A percentile compares a stretch with the other conserved stretches of the same genome.
These are phyloP conservation scores for Geopyxis carbonaria DNA, from an alignment of 495 filamentous ascomycete species.

Conservation along the genomic window DNA sequence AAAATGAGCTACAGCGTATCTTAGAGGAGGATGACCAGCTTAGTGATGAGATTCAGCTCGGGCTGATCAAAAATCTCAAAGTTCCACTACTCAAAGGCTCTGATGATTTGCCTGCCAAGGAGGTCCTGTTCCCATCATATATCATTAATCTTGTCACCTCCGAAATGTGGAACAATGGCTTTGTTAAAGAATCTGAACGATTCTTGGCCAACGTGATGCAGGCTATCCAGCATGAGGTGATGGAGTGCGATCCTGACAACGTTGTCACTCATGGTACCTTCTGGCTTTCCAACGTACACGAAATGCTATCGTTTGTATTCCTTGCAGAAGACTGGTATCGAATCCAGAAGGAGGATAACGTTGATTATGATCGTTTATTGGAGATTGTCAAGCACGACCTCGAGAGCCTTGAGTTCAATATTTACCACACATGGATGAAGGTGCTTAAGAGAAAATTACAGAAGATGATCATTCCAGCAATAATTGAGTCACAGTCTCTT, in stretches of 20 bases:
- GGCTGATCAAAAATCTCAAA: slow-evolving; percentile 88
- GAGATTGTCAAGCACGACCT: slow-evolving; percentile 99
- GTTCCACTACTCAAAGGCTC: slow-evolving; percentile 71
- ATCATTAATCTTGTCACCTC: slow-evolving; percentile 98
- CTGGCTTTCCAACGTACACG: slow-evolving; percentile 98
- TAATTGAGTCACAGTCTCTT: slow-evolving; percentile 96
- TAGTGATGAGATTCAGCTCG: slow-evolving; percentile 91
- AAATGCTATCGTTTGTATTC: slow-evolving; percentile 99
- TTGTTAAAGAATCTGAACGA: slow-evolving; percentile 97
- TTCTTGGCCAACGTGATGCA: slow-evolving; percentile 99
- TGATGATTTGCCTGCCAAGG: slow-evolving; percentile 87
- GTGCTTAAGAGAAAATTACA: slow-evolving; percentile 95
- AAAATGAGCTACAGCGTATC: slow-evolving; percentile 81
- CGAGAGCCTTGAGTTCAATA: slow-evolving; percentile 98
- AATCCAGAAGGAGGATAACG: slow-evolving; percentile 96
- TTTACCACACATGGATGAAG: slow-evolving; percentile 99
- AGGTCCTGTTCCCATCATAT: slow-evolving; percentile 95
- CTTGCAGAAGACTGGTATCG: slow-evolving; percentile 99
- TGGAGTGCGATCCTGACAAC: slow-evolving; percentile 92
- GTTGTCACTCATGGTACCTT: slow-evolving; percentile 95
- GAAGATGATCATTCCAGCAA: slow-evolving; percentile 98
- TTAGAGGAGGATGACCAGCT: slow-evolving; percentile 87
- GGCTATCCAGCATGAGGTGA: slow-evolving; percentile 95
- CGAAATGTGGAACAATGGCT: slow-evolving; percentile 99
- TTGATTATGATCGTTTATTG: slow-evolving; percentile 91